These are phyloP conservation scores for Linnemannia hyalina DNA, from an alignment of 192 early-diverging fungal genomes.

Conservation along the genomic window DNA sequence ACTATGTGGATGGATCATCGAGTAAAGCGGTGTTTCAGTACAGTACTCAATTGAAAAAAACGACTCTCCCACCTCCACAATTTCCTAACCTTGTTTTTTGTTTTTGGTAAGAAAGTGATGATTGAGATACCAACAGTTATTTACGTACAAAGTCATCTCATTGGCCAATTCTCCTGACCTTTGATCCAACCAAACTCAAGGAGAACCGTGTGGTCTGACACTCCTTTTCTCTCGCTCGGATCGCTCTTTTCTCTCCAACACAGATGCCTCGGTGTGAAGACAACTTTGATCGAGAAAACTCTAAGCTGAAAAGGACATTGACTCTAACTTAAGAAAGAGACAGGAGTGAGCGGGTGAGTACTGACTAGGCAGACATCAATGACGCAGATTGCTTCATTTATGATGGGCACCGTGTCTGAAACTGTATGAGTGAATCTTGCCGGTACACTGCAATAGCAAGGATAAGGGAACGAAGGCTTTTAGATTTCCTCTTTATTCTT, in stretches of 20 bases:
- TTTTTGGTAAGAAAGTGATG: no score
- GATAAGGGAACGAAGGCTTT: no score
- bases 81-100: slow-evolving; percentile 9
- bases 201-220: background rate
- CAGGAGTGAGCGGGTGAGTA: background rate
- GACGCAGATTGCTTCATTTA: background rate
- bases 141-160: slow-evolving; percentile 11
- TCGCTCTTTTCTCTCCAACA: background rate
- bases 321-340: no score
- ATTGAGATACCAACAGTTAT: background rate
- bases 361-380: background rate
- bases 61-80: background rate
- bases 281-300: no score
- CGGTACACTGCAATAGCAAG: no score
- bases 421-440: no score
- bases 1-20: background rate
- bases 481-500: no score
- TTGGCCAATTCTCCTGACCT: background rate
- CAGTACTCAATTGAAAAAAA: background rate
- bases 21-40: background rate
- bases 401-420: no score
- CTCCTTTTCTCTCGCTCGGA: slow-evolving; percentile 2
- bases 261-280: no score
- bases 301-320: no score
- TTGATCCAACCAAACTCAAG: background rate